Evolutionary conservation across 2,329 filamentous ascomycete species (phyloP).

Genomic region (Thermothelomyces thermophilus): DNA sequence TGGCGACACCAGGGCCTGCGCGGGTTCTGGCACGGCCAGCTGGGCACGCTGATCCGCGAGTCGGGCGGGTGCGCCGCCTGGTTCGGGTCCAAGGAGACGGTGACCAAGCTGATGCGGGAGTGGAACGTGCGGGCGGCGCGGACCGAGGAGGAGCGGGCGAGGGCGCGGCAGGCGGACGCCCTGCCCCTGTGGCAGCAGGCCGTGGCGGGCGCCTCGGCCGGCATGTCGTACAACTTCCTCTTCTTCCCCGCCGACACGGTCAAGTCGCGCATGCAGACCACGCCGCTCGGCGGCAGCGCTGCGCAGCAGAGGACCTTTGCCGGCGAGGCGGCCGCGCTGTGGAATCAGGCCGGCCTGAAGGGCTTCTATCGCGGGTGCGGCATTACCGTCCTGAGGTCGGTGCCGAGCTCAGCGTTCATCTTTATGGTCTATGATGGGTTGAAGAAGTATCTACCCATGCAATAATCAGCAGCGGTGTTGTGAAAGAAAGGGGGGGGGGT

Average conservation of each 20-base stretch:
- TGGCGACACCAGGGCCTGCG: constrained; percentile 74
- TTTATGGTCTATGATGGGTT: constrained; percentile 92
- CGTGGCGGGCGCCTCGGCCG: constrained; percentile 76
- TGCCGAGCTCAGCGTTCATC: constrained; percentile 95
- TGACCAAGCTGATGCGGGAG: constrained; percentile 62
- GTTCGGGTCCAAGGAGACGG: constrained; percentile 87
- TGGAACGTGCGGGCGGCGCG: constrained; percentile 41
- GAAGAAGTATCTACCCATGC: constrained; percentile 56
- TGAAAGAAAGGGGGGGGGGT: neutral
- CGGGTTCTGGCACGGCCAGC: constrained; percentile 93
- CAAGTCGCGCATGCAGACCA: constrained; percentile 94
- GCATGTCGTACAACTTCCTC: constrained; percentile 91
- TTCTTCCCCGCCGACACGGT: constrained; percentile 98
- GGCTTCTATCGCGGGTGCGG: constrained; percentile 92
- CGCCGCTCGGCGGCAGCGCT: constrained; percentile 54
- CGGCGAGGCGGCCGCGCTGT: constrained; percentile 66
- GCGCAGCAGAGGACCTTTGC: constrained; percentile 63
- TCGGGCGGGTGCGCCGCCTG: constrained; percentile 89
- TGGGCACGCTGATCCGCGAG: constrained; percentile 89
- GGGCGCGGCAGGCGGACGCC: constrained; percentile 26
- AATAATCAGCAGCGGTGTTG: constrained; percentile 31
- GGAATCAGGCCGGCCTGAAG: constrained; percentile 71
- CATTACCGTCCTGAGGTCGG: constrained; percentile 80
- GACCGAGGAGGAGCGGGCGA: constrained; percentile 36
- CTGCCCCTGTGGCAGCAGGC: constrained; percentile 84